Evolutionary conservation across 2,329 filamentous ascomycete genomes (phyloP).

Genomic region (Cordyceps militaris): DNA sequence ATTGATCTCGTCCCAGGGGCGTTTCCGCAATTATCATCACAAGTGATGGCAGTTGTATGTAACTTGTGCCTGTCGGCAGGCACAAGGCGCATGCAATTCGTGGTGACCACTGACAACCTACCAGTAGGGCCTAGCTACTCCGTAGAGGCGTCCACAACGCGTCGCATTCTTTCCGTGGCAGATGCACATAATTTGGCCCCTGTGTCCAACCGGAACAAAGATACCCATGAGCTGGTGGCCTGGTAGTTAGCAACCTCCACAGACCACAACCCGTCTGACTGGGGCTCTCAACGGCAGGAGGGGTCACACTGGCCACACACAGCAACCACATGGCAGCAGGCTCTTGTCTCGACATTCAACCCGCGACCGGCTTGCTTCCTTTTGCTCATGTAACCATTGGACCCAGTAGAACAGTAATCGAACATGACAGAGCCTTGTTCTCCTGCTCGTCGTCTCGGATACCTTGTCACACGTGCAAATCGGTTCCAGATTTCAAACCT

Average conservation of each 20-base stretch:
- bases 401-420: background rate
- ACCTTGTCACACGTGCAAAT: background rate
- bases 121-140: background rate
- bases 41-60: conserved; percentile 7
- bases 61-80: conserved; percentile 2
- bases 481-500: background rate
- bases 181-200: conserved; percentile 3
- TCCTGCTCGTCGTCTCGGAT: background rate
- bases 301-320: background rate
- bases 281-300: background rate
- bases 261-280: background rate
- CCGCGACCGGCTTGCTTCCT: background rate
- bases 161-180: conserved; percentile 3
- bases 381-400: conserved; percentile 10
- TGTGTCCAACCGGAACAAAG: conserved; percentile 4
- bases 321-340: conserved; percentile 8
- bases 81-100: background rate
- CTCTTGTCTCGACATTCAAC: background rate
- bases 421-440: background rate
- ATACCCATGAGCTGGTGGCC: background rate
- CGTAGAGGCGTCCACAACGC: background rate
- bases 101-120: too few relatives aligned
- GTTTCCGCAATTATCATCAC: background rate
- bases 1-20: background rate
- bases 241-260: conserved; percentile 3